Evolutionary conservation across 306 rosid genomes (phyloP), one percentile per base, ranked within the genome.

Genomic region (Cajanus cajan): DNA sequence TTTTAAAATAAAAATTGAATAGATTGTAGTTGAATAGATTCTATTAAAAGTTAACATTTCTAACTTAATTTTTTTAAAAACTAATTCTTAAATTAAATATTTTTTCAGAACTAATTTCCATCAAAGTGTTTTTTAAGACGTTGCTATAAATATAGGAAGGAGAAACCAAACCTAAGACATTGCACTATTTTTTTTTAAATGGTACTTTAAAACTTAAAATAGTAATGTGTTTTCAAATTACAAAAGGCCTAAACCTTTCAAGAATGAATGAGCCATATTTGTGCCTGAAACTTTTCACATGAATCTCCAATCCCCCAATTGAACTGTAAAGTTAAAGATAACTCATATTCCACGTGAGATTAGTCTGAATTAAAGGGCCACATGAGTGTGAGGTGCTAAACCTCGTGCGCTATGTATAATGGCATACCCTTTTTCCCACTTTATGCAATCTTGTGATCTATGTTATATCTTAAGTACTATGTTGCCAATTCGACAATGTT

Each of bases 251-350:
- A 18, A n/a, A 24, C 73, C 36, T 45, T 47, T 59, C 59, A 45
- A 40, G 47, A 37, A 64, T 73, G 15, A 72, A 73, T 74, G 76
- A 51, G n/a, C 67, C 19, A 45, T 54, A 15, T 52, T 24, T 52
- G 61, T 66, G 40, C 43, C 37, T 62, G 40, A 25, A 69, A 24
- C 79, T 71, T 73, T 77, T 78, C 70, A 81, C 84, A 55, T 83
- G 90, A 82, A 74, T 74, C 59, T 36, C 39, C 71, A 33, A 41
- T 6, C 57, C 41, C 22, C 55, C 9, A 44, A 14, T 63, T 55
- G 86, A 74, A 67, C 84, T 82, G 84, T 82, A 85, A 85, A 85
- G 88, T 39, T 69, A 62, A 48, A 74, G 41, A n/a, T 15, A 18
- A 31, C 79, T 66, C 52, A 55, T 51, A 31, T 69, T 47, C 74